Evolutionary conservation across 73 alveolate species (phyloP).

Genomic region (Paramecium sexaurelia): DNA sequence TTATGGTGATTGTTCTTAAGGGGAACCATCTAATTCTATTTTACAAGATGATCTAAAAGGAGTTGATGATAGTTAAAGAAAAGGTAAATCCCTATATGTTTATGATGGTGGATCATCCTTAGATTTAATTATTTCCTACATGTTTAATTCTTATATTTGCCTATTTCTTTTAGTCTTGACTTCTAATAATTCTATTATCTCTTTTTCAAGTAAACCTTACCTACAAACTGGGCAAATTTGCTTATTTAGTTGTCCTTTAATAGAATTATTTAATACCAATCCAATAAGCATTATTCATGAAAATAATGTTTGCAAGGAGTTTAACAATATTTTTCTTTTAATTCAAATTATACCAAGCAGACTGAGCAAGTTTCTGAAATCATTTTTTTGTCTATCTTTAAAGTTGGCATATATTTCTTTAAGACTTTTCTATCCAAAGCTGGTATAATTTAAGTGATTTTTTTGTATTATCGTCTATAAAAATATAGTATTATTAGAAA

Average conservation of each 20-base stretch:
- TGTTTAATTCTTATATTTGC: background rate
- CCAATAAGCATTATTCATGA: background rate
- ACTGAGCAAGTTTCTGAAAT: background rate
- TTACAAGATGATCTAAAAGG: background rate
- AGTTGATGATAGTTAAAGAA: background rate
- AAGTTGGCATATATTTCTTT: background rate
- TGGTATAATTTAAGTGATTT: background rate
- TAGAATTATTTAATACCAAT: background rate
- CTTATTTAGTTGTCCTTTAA: slow-evolving; percentile 2
- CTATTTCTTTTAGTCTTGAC: background rate
- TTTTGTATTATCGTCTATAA: background rate
- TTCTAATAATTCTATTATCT: background rate
- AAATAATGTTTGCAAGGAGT: background rate
- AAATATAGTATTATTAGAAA: background rate
- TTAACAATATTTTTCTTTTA: background rate
- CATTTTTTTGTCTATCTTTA: background rate
- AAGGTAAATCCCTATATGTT: background rate
- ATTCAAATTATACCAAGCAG: background rate
- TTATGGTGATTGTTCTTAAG: background rate
- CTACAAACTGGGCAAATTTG: background rate
- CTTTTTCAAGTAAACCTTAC: background rate
- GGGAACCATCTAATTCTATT: background rate
- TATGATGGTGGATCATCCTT: background rate
- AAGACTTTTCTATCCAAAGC: background rate
- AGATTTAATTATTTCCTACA: background rate